Evolutionary conservation across 2,329 filamentous ascomycete species (phyloP).

Genomic region (Fusarium annulatum): DNA sequence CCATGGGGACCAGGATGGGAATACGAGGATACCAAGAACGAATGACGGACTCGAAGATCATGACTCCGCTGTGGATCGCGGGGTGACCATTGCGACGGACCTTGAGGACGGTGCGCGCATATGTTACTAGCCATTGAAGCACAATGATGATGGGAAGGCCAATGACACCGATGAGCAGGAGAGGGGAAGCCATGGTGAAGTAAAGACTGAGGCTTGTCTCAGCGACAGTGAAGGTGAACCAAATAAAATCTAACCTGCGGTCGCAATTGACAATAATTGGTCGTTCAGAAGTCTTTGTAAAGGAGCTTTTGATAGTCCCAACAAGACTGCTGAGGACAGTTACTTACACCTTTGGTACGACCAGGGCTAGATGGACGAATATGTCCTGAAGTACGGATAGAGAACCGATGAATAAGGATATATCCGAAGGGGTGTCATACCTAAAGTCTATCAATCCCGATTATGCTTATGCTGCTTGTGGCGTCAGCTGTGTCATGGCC

Average conservation of each 20-base stretch:
- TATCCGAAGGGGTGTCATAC: rapidly evolving
- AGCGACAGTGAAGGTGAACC: not conserved
- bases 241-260: rapidly evolving
- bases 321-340: not conserved
- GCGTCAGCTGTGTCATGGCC: not conserved
- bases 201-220: not conserved
- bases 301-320: not conserved
- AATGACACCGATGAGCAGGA: not conserved
- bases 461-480: not conserved
- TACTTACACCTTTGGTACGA: not conserved
- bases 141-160: not conserved
- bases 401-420: rapidly evolving
- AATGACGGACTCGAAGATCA: not conserved
- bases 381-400: not conserved
- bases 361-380: not conserved
- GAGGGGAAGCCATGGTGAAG: not conserved
- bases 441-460: rapidly evolving
- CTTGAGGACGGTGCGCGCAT: not conserved
- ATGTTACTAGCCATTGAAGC: not conserved
- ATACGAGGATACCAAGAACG: not conserved
- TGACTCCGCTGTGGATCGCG: not conserved
- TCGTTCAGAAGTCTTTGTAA: not conserved
- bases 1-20: not conserved
- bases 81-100: not conserved
- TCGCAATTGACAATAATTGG: rapidly evolving